Evolutionary conservation across 441 rosid species (phyloP).

Genomic region (Omphalea diandra): DNA sequence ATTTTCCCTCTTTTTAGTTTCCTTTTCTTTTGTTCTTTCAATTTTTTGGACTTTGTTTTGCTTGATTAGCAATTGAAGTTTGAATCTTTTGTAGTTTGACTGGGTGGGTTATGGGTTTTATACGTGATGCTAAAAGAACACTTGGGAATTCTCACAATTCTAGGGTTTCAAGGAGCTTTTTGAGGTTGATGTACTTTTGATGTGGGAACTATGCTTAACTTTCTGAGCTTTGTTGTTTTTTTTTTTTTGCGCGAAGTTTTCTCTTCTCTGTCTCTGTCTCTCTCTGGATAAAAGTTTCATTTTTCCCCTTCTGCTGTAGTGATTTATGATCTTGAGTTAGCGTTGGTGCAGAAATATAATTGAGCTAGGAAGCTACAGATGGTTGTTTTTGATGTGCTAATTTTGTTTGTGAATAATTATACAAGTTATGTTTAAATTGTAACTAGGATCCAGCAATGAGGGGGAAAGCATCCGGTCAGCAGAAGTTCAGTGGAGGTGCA

Average conservation of each 20-base stretch:
- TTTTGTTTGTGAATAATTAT: not conserved
- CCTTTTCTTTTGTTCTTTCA: not conserved
- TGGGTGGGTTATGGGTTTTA: slow-evolving; percentile 1
- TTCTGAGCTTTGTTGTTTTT: not conserved
- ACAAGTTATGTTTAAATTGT: not conserved
- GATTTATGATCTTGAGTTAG: not conserved
- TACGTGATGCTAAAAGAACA: not conserved
- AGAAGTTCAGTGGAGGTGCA: slow-evolving; percentile 49
- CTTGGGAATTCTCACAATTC: slow-evolving; percentile 1
- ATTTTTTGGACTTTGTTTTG: not conserved
- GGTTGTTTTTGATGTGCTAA: slow-evolving; percentile 7
- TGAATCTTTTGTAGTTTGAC: slow-evolving; percentile 8
- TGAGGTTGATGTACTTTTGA: slow-evolving; percentile 2
- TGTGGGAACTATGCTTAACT: slow-evolving; percentile 6
- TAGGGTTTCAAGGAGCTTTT: slow-evolving; percentile 18
- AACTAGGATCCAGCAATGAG: slow-evolving; percentile 53
- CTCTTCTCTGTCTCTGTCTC: not conserved
- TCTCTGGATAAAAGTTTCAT: not conserved
- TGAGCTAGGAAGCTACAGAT: not conserved
- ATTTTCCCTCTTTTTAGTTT: slow-evolving; percentile 10
- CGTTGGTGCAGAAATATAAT: not conserved
- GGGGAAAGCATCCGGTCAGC: slow-evolving; percentile 44
- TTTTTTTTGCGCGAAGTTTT: too few species aligned
- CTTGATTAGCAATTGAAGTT: slow-evolving; percentile 1
- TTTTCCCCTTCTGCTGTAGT: not conserved